Base-by-base conservation (phyloP, 768 basidiomycete species). In the Psilocybe azurescens region DNA sequence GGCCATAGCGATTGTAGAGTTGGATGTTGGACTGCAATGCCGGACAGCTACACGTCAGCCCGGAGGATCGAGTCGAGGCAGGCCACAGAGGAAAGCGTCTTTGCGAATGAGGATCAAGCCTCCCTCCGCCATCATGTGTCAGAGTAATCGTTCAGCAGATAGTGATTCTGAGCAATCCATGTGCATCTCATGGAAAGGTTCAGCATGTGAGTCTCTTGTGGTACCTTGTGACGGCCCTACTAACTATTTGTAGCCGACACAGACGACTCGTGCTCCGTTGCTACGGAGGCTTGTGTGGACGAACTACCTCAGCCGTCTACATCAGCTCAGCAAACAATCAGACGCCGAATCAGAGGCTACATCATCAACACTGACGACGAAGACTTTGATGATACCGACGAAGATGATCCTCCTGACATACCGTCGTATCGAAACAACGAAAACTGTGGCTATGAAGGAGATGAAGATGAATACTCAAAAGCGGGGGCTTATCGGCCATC, bases 11-110 rank as follows among this genome's bases (percentile, higher is more conserved):
- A 51, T 54, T 59, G 28, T 48, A 65, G 71, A 75, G 78, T 63
- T 84, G 56, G 80, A 85, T 60, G 70, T 87, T 36, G 77, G 78
- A 16, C 74, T 87, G 4, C 75, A 80, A 38, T 83, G 80, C 52
- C 78, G 79, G 58, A 65, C 72, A 3, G 56, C 70, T 73, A 7
- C 80, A 44, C 41, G 41, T 44, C 41, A 44, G 73, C 52, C 58
- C 5, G 50, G 50, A 5, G 28, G 24, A n/a, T 58, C 57, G 6
- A 41, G 58, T 18, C 33, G 67, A 50, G 82, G 82, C 6, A 73
- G 76, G 44, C 77, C 78, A 1, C 83, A 83, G 64, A 80, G 77
- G 16, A 80, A 78, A 1, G 80, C 77, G 5, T 32, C 68, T 2
- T 44, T 79, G 4, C 59, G 71, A 14, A 8, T 78, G 29, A 73